Evolutionary conservation across 2,329 filamentous ascomycete genomes (phyloP).

Genomic region (Colletotrichum tropicale): DNA sequence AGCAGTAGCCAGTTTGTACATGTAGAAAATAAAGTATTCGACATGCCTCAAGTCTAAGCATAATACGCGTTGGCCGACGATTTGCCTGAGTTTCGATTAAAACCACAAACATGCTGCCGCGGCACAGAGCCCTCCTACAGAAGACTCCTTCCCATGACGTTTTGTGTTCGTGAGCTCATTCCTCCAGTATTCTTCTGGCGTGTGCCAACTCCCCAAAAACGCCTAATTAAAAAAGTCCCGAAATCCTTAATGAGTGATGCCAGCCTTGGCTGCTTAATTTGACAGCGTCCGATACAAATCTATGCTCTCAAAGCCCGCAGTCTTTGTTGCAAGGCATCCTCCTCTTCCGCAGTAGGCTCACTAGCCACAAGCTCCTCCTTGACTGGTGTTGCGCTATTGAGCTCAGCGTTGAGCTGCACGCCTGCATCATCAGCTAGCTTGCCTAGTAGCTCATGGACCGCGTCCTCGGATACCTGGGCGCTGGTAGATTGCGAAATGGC

Average conservation of each 20-base stretch:
- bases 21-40: conserved; percentile 55
- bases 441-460: conserved; percentile 83
- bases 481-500: conserved; percentile 80
- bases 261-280: neutral
- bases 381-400: conserved; percentile 61
- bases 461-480: conserved; percentile 76
- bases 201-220: neutral
- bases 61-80: neutral
- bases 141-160: neutral
- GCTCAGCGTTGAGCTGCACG: conserved; percentile 79
- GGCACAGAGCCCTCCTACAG: neutral
- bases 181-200: neutral
- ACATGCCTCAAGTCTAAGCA: neutral
- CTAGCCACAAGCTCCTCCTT: conserved; percentile 64
- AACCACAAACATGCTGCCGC: neutral
- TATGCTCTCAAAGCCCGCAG: conserved; percentile 60
- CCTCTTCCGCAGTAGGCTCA: conserved; percentile 77
- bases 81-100: neutral
- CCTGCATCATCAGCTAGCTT: conserved; percentile 90
- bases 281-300: neutral
- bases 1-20: conserved; percentile 86
- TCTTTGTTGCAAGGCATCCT: conserved; percentile 73
- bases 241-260: conserved; percentile 1
- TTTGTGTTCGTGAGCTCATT: neutral
- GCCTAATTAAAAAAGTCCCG: neutral